phyloP scores from a whole-genome alignment of 2,329 filamentous ascomycete genomes.

The Botryotinia narcissicola region DNA sequence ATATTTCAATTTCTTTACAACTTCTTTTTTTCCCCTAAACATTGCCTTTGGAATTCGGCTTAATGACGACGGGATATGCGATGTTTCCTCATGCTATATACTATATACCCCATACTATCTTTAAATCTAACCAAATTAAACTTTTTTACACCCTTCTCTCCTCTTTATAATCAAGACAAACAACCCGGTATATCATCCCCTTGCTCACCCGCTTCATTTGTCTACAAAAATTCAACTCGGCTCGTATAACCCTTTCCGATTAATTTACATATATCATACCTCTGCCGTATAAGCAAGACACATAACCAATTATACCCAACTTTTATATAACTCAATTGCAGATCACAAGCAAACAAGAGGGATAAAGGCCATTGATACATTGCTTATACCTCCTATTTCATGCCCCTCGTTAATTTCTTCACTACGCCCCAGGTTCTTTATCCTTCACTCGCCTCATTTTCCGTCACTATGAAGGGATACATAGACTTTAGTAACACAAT shows the following conservation, averaged over 20 bases:
- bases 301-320: background rate
- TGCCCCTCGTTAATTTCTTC: background rate
- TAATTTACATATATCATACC: background rate
- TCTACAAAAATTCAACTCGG: background rate
- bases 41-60: background rate
- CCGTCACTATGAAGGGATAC: background rate
- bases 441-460: too few species aligned
- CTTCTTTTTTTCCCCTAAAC: background rate
- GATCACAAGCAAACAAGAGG: background rate
- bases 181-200: background rate
- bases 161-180: background rate
- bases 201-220: background rate
- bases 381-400: background rate
- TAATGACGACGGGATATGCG: background rate
- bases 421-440: background rate
- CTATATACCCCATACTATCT: background rate
- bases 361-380: too few species aligned
- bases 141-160: background rate
- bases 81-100: background rate
- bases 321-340: background rate
- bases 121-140: background rate
- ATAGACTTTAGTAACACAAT: too few species aligned
- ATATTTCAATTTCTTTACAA: fast-evolving
- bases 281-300: background rate
- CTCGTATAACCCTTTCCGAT: background rate